Evolutionary conservation across 2,329 filamentous ascomycete genomes (phyloP).

Genomic region (Scedosporium aurantiacum): DNA sequence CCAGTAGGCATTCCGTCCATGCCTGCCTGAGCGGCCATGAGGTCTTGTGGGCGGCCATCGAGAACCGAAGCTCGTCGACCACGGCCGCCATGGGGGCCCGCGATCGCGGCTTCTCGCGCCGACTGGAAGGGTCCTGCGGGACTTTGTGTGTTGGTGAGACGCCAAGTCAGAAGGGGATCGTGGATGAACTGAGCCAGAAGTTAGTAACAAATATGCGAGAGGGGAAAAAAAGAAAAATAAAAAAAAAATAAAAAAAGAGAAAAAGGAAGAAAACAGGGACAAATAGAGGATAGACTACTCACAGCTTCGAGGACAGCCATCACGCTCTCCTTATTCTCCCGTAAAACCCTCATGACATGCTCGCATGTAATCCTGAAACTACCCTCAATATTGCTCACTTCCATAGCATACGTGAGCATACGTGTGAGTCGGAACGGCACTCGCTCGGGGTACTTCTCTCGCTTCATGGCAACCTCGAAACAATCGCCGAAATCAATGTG

Average conservation of each 20-base stretch:
- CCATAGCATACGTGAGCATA: constrained; percentile 99
- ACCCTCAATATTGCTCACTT: constrained; percentile 98
- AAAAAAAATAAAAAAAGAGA: background rate
- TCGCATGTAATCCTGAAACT: constrained; percentile 98
- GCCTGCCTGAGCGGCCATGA: constrained; percentile 35
- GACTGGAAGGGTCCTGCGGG: constrained; percentile 56
- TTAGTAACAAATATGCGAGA: background rate
- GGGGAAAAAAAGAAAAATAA: background rate
- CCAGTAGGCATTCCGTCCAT: constrained; percentile 27
- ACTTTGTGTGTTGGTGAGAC: constrained; percentile 57
- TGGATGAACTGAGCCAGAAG: constrained; percentile 70
- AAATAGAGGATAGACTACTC: constrained; percentile 32
- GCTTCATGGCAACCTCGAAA: constrained; percentile 98
- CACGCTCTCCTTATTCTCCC: constrained; percentile 95
- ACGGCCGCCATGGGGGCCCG: constrained; percentile 35
- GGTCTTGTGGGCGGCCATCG: constrained; percentile 47
- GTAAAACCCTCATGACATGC: constrained; percentile 92
- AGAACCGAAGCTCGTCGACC: constrained; percentile 59
- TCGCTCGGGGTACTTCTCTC: constrained; percentile 95
- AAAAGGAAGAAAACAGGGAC: background rate
- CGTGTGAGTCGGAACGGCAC: constrained; percentile 95
- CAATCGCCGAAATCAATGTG: constrained; percentile 99
- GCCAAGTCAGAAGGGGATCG: constrained; percentile 97
- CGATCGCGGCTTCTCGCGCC: constrained; percentile 44
- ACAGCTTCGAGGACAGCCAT: constrained; percentile 97